Evolutionary conservation across 2,329 filamentous ascomycete genomes (phyloP).

Genomic region (Colletotrichum orbiculare): DNA sequence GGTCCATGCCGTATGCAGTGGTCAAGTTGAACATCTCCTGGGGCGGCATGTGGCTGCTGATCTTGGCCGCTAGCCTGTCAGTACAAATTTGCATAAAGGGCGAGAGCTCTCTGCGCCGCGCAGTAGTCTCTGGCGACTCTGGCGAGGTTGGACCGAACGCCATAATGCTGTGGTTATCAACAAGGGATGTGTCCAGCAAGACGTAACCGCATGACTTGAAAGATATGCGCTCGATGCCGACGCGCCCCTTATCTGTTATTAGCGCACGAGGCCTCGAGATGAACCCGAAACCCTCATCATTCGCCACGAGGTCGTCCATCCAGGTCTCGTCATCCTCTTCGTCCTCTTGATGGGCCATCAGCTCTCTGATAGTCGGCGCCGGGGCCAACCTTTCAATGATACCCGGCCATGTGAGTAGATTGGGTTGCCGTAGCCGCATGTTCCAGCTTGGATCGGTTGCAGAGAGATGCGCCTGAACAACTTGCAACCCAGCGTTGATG

Average conservation of each 20-base stretch:
- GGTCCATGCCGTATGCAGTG: constrained; percentile 47
- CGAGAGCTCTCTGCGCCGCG: constrained; percentile 34
- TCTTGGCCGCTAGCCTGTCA: constrained; percentile 50
- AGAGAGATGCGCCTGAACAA: constrained; percentile 2
- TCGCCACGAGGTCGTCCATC: constrained; percentile 1
- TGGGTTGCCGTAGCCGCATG: constrained; percentile 39
- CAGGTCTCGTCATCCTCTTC: not conserved
- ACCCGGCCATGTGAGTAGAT: constrained; percentile 52
- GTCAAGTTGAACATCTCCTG: constrained; percentile 46
- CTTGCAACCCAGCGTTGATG: not conserved
- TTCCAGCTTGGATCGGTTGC: constrained; percentile 10
- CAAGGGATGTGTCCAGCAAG: constrained; percentile 48
- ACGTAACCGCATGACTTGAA: constrained; percentile 74
- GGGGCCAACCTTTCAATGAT: constrained; percentile 57
- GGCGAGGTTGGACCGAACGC: constrained; percentile 37
- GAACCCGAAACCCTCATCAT: constrained; percentile 30
- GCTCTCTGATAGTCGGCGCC: constrained; percentile 44
- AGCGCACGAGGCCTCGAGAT: constrained; percentile 41
- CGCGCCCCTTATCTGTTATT: constrained; percentile 42
- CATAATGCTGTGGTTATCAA: constrained; percentile 51
- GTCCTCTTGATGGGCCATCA: constrained; percentile 17
- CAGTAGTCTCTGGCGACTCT: constrained; percentile 26
- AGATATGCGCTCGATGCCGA: constrained; percentile 52
- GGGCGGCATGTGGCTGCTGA: constrained; percentile 44
- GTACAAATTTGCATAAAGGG: constrained; percentile 49